phyloP scores from a whole-genome alignment of 192 early-diverging fungal genomes.

The Coemansia brasiliensis region DNA sequence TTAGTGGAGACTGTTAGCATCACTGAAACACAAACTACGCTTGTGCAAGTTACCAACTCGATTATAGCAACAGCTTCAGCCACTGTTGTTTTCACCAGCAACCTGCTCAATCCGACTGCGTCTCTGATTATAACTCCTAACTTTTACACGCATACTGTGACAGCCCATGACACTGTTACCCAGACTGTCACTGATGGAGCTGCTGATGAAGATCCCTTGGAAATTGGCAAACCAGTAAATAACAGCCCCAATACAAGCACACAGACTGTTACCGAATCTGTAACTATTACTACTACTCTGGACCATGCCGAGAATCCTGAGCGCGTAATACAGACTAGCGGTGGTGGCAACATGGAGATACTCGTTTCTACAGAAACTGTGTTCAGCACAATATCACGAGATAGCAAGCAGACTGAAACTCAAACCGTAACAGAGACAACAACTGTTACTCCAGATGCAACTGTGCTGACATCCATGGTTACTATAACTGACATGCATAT shows the following conservation, averaged over 20 bases:
- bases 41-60: conserved; percentile 1
- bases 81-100: neutral
- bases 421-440: neutral
- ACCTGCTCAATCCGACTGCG: neutral
- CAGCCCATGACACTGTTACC: conserved; percentile 1
- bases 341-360: too few relatives aligned
- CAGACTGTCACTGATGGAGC: neutral
- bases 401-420: neutral
- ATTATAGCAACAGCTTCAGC: neutral
- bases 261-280: neutral
- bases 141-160: conserved; percentile 10
- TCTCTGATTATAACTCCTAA: conserved; percentile 7
- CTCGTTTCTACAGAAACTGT: neutral
- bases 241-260: neutral
- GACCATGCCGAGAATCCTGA: too few relatives aligned
- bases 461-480: neutral
- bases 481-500: conserved; percentile 2
- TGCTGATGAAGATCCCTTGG: neutral
- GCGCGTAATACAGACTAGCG: too few relatives aligned
- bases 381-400: neutral
- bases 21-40: conserved; percentile 2
- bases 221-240: neutral
- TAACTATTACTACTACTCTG: neutral
- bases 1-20: conserved; percentile 4
- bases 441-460: neutral